Percentiles rank a stretch among this genome's conserved stretches.
Conservation (phyloP, 1,139 yeast genomes). For the Petasospora fabianii region DNA sequence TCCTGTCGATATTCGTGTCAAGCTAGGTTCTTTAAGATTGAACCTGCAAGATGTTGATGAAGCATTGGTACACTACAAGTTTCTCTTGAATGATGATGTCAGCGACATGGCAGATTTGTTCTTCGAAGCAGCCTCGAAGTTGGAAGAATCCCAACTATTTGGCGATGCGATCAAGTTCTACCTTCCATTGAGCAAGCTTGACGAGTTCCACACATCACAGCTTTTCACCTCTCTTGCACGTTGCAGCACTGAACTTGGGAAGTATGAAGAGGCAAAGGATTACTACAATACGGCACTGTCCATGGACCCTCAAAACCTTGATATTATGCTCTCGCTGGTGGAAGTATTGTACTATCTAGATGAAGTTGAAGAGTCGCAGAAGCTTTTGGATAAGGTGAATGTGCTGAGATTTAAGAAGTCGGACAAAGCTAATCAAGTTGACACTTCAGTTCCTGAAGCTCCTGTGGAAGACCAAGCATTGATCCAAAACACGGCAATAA, state of each 20-base stretch:
- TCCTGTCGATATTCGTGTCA: conserved; percentile 84
- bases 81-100: conserved; percentile 52
- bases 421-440: conserved; percentile 13
- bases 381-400: conserved; percentile 53
- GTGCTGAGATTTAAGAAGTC: conserved; percentile 26
- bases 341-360: conserved; percentile 77
- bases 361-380: conserved; percentile 58
- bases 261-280: conserved; percentile 63
- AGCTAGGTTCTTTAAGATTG: conserved; percentile 71
- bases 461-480: conserved; percentile 30
- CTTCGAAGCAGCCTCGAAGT: conserved; percentile 69
- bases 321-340: conserved; percentile 72
- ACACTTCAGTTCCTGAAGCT: neutral
- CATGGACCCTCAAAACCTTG: conserved; percentile 61
- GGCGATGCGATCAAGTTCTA: conserved; percentile 71
- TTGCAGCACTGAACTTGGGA: conserved; percentile 72
- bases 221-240: conserved; percentile 65
- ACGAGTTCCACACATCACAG: conserved; percentile 47
- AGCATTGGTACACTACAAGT: conserved; percentile 64
- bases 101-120: conserved; percentile 69
- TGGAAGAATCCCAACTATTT: conserved; percentile 65
- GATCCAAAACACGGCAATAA: conserved; percentile 32
- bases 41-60: conserved; percentile 62
- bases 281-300: conserved; percentile 58
- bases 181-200: conserved; percentile 47